Evolutionary conservation across 352 stramenopile species (phyloP).

Genomic region (Pythium apleroticum): DNA sequence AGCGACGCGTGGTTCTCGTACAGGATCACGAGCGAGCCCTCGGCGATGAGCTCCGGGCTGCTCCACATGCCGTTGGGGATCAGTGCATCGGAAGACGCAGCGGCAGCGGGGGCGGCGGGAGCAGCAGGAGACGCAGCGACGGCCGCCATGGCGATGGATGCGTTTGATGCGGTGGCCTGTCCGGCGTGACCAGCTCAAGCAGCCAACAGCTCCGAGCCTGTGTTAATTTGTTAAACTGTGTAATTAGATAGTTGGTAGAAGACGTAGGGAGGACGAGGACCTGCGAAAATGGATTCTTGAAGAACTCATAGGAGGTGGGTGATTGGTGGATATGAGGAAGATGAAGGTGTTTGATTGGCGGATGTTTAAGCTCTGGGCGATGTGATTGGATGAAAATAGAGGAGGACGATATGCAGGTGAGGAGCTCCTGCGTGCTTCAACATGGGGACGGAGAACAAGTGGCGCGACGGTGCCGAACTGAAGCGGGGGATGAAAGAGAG

Average conservation of each 20-base stretch:
- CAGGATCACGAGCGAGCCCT: conserved; percentile 95
- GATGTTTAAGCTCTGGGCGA: conserved; percentile 9
- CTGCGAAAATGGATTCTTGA: conserved; percentile 24
- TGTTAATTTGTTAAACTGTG: neutral
- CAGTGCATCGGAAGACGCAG: conserved; percentile 5
- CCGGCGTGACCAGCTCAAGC: neutral
- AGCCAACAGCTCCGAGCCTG: neutral
- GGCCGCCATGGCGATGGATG: conserved; percentile 1
- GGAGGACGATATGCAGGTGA: neutral
- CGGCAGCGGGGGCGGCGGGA: neutral
- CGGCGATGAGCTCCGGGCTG: conserved; percentile 47
- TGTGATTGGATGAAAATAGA: conserved; percentile 18
- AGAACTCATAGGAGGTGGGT: neutral
- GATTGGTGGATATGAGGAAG: conserved; percentile 13
- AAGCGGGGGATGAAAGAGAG: no score
- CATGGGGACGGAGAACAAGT: conserved; percentile 13
- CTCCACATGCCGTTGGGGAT: conserved; percentile 77
- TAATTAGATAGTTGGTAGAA: no score
- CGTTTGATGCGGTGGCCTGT: neutral
- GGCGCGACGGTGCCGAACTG: neutral
- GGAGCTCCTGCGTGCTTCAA: conserved; percentile 19
- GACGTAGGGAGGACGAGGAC: neutral
- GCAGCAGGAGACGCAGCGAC: neutral
- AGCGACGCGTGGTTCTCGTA: conserved; percentile 96
- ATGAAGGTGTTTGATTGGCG: conserved; percentile 15